Conservation (phyloP, 768 basidiomycete species). For the Phylloporus sp. region DNA sequence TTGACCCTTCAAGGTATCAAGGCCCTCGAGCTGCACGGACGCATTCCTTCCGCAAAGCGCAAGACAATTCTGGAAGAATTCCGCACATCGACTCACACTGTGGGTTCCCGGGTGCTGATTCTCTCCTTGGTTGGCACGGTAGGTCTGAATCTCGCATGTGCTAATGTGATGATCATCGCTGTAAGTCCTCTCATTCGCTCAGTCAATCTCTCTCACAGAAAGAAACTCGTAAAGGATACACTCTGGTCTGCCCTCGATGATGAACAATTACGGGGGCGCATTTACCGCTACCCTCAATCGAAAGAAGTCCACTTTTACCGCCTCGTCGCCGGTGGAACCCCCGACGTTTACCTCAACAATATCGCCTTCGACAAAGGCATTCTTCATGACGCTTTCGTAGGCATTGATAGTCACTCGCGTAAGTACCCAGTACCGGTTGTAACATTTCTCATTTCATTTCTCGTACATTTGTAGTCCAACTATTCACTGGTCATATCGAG, state of each 20-base stretch:
- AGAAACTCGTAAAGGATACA: no score
- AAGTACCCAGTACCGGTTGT: no score
- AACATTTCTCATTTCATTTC: no score
- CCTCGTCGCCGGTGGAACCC: slow-evolving; percentile 7
- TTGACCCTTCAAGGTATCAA: not conserved
- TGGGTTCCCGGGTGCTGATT: slow-evolving; percentile 6
- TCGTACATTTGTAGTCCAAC: no score
- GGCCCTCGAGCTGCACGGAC: not conserved
- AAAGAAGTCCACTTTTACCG: slow-evolving; percentile 19
- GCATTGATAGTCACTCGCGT: not conserved
- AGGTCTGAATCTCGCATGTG: slow-evolving; percentile 11
- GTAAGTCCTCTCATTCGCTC: not conserved
- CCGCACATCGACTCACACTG: not conserved
- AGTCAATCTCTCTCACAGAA: no score
- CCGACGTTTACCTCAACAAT: not conserved
- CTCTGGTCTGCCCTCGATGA: slow-evolving; percentile 22
- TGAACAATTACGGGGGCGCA: slow-evolving; percentile 12
- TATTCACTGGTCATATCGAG: no score
- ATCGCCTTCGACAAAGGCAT: not conserved
- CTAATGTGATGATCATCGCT: slow-evolving; percentile 11
- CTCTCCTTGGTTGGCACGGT: slow-evolving; percentile 12
- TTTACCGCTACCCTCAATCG: slow-evolving; percentile 11
- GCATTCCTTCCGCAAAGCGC: not conserved
- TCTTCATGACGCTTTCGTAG: not conserved
- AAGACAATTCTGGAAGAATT: not conserved